Evolutionary conservation across 768 basidiomycete species (phyloP), one percentile per base, ranked within the genome.

Genomic region (Pisolithus orientalis): DNA sequence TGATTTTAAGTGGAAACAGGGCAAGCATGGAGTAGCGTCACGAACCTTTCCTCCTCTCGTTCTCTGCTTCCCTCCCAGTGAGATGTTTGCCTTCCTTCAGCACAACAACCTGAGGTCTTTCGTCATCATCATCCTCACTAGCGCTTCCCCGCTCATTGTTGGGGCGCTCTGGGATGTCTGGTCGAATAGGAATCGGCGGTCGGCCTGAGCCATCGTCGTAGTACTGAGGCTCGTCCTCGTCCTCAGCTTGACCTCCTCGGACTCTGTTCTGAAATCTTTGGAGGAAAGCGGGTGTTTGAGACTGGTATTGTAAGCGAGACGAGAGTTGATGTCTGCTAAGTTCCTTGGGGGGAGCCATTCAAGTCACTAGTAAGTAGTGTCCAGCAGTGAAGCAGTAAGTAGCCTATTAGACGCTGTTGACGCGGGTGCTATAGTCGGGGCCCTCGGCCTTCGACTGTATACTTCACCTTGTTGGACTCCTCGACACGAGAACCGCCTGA

Each of bases 21-120:
- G 27, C 42, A 45, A 13, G 28, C 6, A 9, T 14, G 16, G 52
- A 24, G 38, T 57, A 14, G 50, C 38, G 53, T 47, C 34, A 60
- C 74, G 47, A 53, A 90, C 90, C 87, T 76, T 78, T 82, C 50
- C 89, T 79, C 50, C 77, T 75, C 59, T 88, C 76, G 63, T 89
- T 85, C 74, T 90, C 85, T 4, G 77, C 91, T 61, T 95, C 90
- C 50, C 78, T 71, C 56, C 78, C 84, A 2, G 80, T 82, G 40
- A 96, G 74, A 72, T 96, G 94, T 64, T 90, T 94, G 27, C 94
- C 93, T 58, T 86, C 80, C 62, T 80, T 90, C 57, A 96, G 65
- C 8, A 95, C 93, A 3, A 96, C 90, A 7, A 96, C 82, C 63
- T 90, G 89, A 3, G 93, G 93, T 58, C 79, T 84, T 67, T 94